Evolutionary conservation across 208 protist genomes (phyloP).

Genomic region (Herpetomonas tarakana): DNA sequence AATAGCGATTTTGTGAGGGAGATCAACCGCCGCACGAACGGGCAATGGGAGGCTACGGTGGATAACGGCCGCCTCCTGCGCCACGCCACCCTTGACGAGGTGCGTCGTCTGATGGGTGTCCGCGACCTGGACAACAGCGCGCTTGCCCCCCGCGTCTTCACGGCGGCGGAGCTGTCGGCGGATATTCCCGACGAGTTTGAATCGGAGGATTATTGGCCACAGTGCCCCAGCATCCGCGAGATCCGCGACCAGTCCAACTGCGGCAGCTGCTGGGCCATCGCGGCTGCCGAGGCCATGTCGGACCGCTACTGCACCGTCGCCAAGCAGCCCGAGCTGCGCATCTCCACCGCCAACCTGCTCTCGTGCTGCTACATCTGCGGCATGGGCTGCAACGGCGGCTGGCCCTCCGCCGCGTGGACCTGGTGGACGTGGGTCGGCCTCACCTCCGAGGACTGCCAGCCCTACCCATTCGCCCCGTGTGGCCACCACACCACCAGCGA

Average conservation of each 20-base stretch:
- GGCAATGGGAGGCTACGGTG: conserved; percentile 48
- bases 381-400: conserved; percentile 84
- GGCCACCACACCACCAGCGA: conserved; percentile 59
- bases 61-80: conserved; percentile 39
- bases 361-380: conserved; percentile 80
- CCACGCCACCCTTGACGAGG: conserved; percentile 31
- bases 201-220: conserved; percentile 49
- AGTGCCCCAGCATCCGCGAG: conserved; percentile 56
- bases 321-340: conserved; percentile 44
- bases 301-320: conserved; percentile 88
- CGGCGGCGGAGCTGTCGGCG: conserved; percentile 29
- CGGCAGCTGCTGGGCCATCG: conserved; percentile 92
- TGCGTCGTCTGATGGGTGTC: conserved; percentile 48
- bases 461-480: conserved; percentile 79
- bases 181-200: conserved; percentile 60
- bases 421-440: conserved; percentile 69
- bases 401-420: conserved; percentile 58
- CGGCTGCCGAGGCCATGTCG: conserved; percentile 73
- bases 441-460: conserved; percentile 69
- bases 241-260: conserved; percentile 89
- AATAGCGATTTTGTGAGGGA: conserved; percentile 20
- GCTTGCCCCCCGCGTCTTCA: conserved; percentile 42
- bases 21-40: conserved; percentile 40
- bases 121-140: conserved; percentile 17
- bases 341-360: conserved; percentile 72